These are phyloP conservation scores for Zostera marina DNA, from an alignment of 116 monocot genomes.

Conservation along the genomic window DNA sequence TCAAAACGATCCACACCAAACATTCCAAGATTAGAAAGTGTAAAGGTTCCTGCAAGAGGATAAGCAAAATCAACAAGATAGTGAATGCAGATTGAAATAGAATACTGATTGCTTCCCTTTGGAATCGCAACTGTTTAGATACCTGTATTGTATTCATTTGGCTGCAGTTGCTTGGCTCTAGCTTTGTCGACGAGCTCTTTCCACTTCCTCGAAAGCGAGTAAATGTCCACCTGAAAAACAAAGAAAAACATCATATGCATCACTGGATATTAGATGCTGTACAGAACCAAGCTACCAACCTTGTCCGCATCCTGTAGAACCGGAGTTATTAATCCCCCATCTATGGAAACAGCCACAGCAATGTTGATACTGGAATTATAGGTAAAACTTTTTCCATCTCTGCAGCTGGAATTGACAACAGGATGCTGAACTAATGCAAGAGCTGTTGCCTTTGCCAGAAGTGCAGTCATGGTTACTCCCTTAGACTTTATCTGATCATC, in stretches of 20 bases:
- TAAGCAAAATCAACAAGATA: background rate
- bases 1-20: slow-evolving; percentile 97
- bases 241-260: background rate
- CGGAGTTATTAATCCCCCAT: slow-evolving; percentile 93
- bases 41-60: slow-evolving; percentile 68
- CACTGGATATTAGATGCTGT: background rate
- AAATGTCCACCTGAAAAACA: slow-evolving; percentile 61
- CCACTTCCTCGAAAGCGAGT: slow-evolving; percentile 91
- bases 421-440: slow-evolving; percentile 71
- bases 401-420: slow-evolving; percentile 80
- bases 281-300: slow-evolving; percentile 16
- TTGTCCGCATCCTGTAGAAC: slow-evolving; percentile 93
- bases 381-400: slow-evolving; percentile 92
- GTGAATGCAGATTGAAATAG: too few relatives aligned
- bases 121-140: background rate
- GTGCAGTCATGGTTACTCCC: slow-evolving; percentile 92
- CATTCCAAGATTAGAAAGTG: slow-evolving; percentile 97
- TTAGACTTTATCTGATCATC: slow-evolving; percentile 68
- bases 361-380: slow-evolving; percentile 88
- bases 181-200: slow-evolving; percentile 97
- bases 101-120: too few relatives aligned
- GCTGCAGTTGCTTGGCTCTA: slow-evolving; percentile 86
- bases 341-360: slow-evolving; percentile 89
- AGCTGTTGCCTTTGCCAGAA: slow-evolving; percentile 86
- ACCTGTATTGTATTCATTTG: slow-evolving; percentile 90